These are phyloP conservation scores for Paraurostyla sp. DNA, from an alignment of 73 alveolate species.

Conservation along the genomic window DNA sequence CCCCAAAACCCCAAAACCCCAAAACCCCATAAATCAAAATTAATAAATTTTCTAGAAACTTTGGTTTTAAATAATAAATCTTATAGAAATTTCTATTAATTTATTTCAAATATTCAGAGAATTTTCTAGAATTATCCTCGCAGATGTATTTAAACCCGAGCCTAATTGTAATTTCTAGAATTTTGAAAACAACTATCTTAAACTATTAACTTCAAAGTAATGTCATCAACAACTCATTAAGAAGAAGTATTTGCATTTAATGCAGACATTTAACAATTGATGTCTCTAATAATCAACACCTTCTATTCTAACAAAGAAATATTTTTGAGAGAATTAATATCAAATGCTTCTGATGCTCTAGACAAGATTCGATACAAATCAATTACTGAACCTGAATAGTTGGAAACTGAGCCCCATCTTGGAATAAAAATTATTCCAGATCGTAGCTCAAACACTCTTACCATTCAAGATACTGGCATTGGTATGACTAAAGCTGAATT, in stretches of 20 bases:
- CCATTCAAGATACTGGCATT: slow-evolving; percentile 96
- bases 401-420: slow-evolving; percentile 89
- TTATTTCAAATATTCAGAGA: too few relatives aligned
- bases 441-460: slow-evolving; percentile 94
- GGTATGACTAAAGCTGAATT: slow-evolving; percentile 98
- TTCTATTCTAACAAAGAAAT: slow-evolving; percentile 97
- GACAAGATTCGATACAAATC: slow-evolving; percentile 96
- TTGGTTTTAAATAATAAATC: too few relatives aligned
- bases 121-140: too few relatives aligned
- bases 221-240: too few relatives aligned
- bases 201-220: too few relatives aligned
- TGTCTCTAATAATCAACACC: slow-evolving; percentile 97
- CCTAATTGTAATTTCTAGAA: too few relatives aligned
- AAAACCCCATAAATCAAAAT: too few relatives aligned
- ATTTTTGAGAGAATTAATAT: slow-evolving; percentile 96
- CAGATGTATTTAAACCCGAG: too few relatives aligned
- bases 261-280: slow-evolving; percentile 97
- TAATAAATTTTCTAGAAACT: too few relatives aligned
- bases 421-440: slow-evolving; percentile 95
- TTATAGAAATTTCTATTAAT: too few relatives aligned
- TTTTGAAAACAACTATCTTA: too few relatives aligned
- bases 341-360: slow-evolving; percentile 98
- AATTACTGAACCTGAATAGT: slow-evolving; percentile 91
- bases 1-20: too few relatives aligned
- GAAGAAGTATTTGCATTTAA: slow-evolving; percentile 90